These are phyloP conservation scores for Phytomonas sp. DNA, from an alignment of 208 protist species.

Conservation along the genomic window DNA sequence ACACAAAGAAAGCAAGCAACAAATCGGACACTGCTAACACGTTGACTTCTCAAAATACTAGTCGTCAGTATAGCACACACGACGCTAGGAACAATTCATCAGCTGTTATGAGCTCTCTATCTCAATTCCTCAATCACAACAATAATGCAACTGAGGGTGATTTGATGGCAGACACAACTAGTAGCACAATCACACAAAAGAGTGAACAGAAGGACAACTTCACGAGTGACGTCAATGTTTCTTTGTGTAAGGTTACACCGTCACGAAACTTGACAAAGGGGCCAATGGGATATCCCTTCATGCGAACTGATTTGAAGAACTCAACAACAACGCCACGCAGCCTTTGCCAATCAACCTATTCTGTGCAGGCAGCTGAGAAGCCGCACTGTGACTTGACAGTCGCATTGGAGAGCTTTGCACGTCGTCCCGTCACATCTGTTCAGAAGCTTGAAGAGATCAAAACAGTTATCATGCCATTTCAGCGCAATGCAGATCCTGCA, in stretches of 20 bases:
- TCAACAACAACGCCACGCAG: slow-evolving; percentile 1
- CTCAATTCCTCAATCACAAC: not conserved
- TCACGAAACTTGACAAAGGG: not conserved
- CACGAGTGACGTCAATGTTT: not conserved
- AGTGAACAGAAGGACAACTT: not conserved
- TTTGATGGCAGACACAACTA: not conserved
- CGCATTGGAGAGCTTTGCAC: slow-evolving; percentile 63
- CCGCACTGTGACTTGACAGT: slow-evolving; percentile 51
- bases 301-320: not conserved
- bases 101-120: not conserved
- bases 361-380: not conserved
- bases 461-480: slow-evolving; percentile 53
- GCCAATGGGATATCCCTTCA: not conserved
- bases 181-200: not conserved
- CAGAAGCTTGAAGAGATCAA: slow-evolving; percentile 78
- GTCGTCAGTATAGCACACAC: not conserved
- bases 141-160: not conserved
- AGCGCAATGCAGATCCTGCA: slow-evolving; percentile 52
- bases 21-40: not conserved
- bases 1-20: not conserved
- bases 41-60: slow-evolving; percentile 1
- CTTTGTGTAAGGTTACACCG: not conserved
- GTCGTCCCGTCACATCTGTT: slow-evolving; percentile 60
- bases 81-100: not conserved
- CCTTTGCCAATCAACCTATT: not conserved